Percentiles rank a stretch among this genome's conserved stretches.
Evolutionary conservation across 306 rosid species (phyloP).

Genomic region (Pueraria montana): DNA sequence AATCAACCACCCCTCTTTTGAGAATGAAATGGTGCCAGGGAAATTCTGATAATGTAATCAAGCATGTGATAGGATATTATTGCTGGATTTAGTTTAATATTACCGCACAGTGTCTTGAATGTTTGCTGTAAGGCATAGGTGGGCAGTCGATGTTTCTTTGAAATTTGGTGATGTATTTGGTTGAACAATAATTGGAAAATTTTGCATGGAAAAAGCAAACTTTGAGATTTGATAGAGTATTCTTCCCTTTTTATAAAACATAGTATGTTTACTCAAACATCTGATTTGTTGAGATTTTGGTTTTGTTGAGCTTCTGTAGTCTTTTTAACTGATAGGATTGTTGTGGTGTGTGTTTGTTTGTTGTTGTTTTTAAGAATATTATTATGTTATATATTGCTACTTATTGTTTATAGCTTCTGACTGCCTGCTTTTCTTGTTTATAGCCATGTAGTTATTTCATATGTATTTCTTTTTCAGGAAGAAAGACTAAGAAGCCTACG

Average conservation of each 20-base stretch:
- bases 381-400: background rate
- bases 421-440: constrained; percentile 17
- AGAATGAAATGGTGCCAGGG: constrained; percentile 25
- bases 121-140: constrained; percentile 10
- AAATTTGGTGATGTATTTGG: constrained; percentile 34
- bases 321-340: constrained; percentile 7
- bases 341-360: background rate
- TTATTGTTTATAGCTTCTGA: constrained; percentile 6
- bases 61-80: constrained; percentile 25
- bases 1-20: constrained; percentile 24
- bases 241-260: background rate
- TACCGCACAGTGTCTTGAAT: constrained; percentile 35
- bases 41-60: constrained; percentile 25
- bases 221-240: background rate
- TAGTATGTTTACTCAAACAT: constrained; percentile 4
- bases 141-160: constrained; percentile 23
- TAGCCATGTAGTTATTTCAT: constrained; percentile 31
- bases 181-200: constrained; percentile 21
- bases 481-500: constrained; percentile 72
- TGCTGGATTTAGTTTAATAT: constrained; percentile 33
- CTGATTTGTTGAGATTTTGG: background rate
- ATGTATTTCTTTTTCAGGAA: constrained; percentile 63
- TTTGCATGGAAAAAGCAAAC: constrained; percentile 1
- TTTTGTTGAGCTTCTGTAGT: constrained; percentile 19
- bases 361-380: background rate